These are phyloP conservation scores for Stephanodiscus triporus DNA, from an alignment of 108 stramenopile species.

Conservation along the genomic window DNA sequence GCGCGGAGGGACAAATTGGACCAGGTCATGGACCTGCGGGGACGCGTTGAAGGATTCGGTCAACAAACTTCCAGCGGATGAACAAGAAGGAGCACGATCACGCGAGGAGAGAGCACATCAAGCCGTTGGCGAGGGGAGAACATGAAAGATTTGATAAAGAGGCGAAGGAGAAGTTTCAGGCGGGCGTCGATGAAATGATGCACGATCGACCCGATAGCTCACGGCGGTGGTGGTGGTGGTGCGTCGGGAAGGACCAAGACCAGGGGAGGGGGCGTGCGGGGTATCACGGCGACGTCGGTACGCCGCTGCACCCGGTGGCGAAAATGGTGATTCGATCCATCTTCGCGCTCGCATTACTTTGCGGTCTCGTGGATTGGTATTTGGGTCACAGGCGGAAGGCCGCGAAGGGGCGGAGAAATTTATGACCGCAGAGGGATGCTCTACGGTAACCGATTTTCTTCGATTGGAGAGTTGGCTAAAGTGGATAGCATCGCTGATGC, in stretches of 20 bases:
- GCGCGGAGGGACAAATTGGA: slow-evolving; percentile 12
- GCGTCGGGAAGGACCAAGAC: background rate
- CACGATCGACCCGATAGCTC: no score
- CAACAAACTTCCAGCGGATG: background rate
- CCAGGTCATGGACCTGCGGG: slow-evolving; percentile 21
- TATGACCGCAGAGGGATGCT: background rate
- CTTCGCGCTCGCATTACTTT: slow-evolving; percentile 17
- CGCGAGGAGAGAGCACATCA: slow-evolving; percentile 4
- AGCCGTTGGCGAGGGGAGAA: slow-evolving; percentile 11
- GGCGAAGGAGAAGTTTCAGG: slow-evolving; percentile 8
- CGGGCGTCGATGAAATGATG: background rate
- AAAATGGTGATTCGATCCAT: slow-evolving; percentile 11
- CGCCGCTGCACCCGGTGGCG: slow-evolving; percentile 18
- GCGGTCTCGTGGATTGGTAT: slow-evolving; percentile 26
- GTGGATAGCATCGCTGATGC: background rate
- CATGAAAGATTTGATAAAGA: slow-evolving; percentile 31
- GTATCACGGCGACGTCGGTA: slow-evolving; percentile 26
- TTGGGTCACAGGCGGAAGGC: slow-evolving; percentile 24
- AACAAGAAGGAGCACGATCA: slow-evolving; percentile 14
- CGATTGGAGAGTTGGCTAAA: background rate
- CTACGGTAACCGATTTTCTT: background rate
- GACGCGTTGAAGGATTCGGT: slow-evolving; percentile 17
- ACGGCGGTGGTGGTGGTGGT: no score
- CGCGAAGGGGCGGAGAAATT: slow-evolving; percentile 20
- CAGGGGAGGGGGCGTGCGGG: slow-evolving; percentile 19